phyloP scores from a whole-genome alignment of 768 basidiomycete genomes.

The Coprinellus micaceus region DNA sequence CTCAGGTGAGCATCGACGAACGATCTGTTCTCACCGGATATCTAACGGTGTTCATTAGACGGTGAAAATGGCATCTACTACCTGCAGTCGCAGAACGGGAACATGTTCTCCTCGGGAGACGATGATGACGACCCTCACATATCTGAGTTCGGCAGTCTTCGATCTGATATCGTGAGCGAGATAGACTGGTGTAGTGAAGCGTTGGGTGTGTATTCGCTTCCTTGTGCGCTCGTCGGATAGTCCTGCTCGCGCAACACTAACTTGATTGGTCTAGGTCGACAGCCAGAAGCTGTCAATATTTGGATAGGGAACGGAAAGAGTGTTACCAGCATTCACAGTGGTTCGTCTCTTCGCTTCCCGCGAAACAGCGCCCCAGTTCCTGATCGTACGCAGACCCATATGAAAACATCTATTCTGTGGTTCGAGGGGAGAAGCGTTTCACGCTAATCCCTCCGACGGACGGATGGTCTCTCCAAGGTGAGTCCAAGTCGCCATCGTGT shows the following conservation, averaged over 20 bases:
- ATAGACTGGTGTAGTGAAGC: conserved; percentile 76
- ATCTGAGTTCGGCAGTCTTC: conserved; percentile 63
- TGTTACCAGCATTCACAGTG: conserved; percentile 83
- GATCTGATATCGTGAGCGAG: conserved; percentile 63
- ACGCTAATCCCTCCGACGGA: conserved; percentile 87
- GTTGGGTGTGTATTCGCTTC: conserved; percentile 49
- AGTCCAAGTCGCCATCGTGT: conserved; percentile 8
- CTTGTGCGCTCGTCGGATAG: too few relatives aligned
- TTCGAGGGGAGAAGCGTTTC: conserved; percentile 83
- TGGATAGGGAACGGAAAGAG: conserved; percentile 85
- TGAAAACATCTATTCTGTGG: conserved; percentile 89
- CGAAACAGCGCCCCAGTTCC: background rate
- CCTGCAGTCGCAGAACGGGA: conserved; percentile 91
- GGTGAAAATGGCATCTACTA: conserved; percentile 50
- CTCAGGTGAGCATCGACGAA: conserved; percentile 2
- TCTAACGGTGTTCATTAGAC: background rate
- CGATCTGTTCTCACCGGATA: background rate
- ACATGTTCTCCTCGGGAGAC: conserved; percentile 53
- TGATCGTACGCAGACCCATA: conserved; percentile 62
- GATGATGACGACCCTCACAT: conserved; percentile 20
- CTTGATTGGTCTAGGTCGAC: conserved; percentile 31
- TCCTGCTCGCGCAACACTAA: background rate
- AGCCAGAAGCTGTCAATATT: conserved; percentile 85
- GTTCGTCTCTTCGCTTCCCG: conserved; percentile 33
- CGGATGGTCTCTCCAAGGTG: conserved; percentile 78